Evolutionary conservation across 805 yeast species (phyloP).

Genomic region (Saturnispora hagleri): DNA sequence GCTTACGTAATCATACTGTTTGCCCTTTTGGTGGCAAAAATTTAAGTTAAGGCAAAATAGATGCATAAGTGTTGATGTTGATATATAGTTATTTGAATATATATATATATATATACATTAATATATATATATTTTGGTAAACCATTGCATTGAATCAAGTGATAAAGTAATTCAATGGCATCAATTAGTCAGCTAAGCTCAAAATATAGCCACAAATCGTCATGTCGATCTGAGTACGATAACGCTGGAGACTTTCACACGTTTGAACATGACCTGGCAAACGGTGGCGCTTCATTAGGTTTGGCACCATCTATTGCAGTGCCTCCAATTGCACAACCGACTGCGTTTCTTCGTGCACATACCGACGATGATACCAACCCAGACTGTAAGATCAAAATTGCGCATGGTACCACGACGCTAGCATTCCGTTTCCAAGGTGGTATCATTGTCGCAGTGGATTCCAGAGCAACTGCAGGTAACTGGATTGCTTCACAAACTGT

Average conservation of each 20-base stretch:
- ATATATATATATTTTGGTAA: neutral
- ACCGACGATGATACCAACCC: slow-evolving; percentile 92
- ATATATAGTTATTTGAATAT: neutral
- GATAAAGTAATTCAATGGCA: slow-evolving; percentile 13
- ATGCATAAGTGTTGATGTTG: neutral
- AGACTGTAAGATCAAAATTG: slow-evolving; percentile 90
- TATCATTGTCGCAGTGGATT: slow-evolving; percentile 92
- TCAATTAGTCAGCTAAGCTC: slow-evolving; percentile 25
- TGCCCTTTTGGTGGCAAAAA: neutral
- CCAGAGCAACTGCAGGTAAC: slow-evolving; percentile 95
- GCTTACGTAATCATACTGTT: neutral
- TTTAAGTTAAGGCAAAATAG: neutral
- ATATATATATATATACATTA: no score
- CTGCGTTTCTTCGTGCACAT: slow-evolving; percentile 93
- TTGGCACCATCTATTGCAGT: slow-evolving; percentile 56
- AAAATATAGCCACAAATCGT: slow-evolving; percentile 21
- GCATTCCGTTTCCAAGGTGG: slow-evolving; percentile 97
- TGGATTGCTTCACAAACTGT: slow-evolving; percentile 99
- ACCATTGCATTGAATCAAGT: neutral
- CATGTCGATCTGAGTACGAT: neutral
- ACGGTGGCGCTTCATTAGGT: slow-evolving; percentile 9
- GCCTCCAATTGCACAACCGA: slow-evolving; percentile 83
- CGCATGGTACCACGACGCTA: slow-evolving; percentile 98
- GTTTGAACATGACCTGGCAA: slow-evolving; percentile 19
- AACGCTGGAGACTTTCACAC: slow-evolving; percentile 8